phyloP scores from a whole-genome alignment of 2,329 filamentous ascomycete species.

The Beauveria sp. region DNA sequence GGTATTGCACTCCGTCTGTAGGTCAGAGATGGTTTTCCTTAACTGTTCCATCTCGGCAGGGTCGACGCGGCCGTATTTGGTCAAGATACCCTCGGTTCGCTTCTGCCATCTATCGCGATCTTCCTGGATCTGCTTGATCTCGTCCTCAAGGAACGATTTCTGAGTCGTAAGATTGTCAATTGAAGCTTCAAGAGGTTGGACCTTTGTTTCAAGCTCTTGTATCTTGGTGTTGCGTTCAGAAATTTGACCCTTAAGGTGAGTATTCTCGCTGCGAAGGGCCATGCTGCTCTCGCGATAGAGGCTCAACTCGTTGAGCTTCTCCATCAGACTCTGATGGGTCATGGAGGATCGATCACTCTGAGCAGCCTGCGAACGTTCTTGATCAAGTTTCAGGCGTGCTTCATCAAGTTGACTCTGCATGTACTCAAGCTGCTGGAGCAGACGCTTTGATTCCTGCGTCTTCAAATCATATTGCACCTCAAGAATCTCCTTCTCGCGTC shows the following conservation, averaged over 20 bases:
- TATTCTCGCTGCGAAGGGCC: conserved; percentile 79
- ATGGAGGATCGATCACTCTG: conserved; percentile 66
- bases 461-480: conserved; percentile 94
- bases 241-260: conserved; percentile 69
- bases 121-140: conserved; percentile 80
- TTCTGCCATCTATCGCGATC: conserved; percentile 95
- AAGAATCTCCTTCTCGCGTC: conserved; percentile 93
- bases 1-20: conserved; percentile 58
- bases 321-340: conserved; percentile 83
- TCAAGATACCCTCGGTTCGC: conserved; percentile 88
- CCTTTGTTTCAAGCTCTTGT: conserved; percentile 63
- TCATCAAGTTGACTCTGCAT: conserved; percentile 84
- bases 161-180: conserved; percentile 78
- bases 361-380: conserved; percentile 71
- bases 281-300: conserved; percentile 91
- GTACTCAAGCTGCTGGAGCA: conserved; percentile 87
- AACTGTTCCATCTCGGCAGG: conserved; percentile 86
- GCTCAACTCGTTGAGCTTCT: conserved; percentile 92
- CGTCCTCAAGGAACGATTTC: conserved; percentile 72
- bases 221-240: conserved; percentile 67
- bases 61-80: conserved; percentile 92
- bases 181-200: conserved; percentile 74
- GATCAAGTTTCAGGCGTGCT: conserved; percentile 76
- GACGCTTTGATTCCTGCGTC: conserved; percentile 75
- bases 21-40: conserved; percentile 63